phyloP scores from a whole-genome alignment of 2,329 filamentous ascomycete genomes.

The Verticillium nubilum region DNA sequence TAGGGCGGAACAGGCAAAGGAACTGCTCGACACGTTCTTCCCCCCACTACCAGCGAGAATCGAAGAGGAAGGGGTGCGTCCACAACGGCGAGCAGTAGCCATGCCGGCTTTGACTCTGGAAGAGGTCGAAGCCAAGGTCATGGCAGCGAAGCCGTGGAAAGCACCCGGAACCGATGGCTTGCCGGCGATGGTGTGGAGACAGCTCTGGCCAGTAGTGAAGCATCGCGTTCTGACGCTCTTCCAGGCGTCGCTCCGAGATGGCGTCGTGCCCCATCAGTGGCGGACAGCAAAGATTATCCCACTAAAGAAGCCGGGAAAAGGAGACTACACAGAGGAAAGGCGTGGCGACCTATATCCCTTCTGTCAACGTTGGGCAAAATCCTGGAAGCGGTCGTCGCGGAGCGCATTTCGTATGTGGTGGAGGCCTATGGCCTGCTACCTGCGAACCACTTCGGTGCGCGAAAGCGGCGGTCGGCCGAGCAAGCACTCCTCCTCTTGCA shows the following conservation, averaged over 20 bases:
- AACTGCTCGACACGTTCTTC: constrained; percentile 15
- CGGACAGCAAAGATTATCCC: constrained; percentile 18
- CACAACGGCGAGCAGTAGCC: constrained; percentile 2
- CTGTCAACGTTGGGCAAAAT: constrained; percentile 19
- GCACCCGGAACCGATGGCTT: constrained; percentile 14
- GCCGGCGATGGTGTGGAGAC: constrained; percentile 12
- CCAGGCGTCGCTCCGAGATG: constrained; percentile 3
- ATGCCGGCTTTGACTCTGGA: constrained; percentile 13
- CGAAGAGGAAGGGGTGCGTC: constrained; percentile 13
- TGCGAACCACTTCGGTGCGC: constrained; percentile 2
- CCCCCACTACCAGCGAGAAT: constrained; percentile 9
- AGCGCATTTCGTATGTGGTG: neutral
- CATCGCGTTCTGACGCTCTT: constrained; percentile 11
- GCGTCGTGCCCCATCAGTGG: neutral
- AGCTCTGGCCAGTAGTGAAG: constrained; percentile 9
- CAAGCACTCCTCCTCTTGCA: neutral
- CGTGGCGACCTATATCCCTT: constrained; percentile 19
- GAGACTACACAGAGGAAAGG: constrained; percentile 19
- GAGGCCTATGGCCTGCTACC: neutral
- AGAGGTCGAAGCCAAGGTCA: constrained; percentile 14
- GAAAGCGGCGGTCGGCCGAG: constrained; percentile 3
- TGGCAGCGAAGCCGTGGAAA: constrained; percentile 13
- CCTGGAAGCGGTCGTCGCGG: neutral
- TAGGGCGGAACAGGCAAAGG: constrained; percentile 12
- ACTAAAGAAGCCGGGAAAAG: constrained; percentile 20